These are phyloP conservation scores for Sergeia podlipaevii DNA, from an alignment of 208 protist species.

Conservation along the genomic window DNA sequence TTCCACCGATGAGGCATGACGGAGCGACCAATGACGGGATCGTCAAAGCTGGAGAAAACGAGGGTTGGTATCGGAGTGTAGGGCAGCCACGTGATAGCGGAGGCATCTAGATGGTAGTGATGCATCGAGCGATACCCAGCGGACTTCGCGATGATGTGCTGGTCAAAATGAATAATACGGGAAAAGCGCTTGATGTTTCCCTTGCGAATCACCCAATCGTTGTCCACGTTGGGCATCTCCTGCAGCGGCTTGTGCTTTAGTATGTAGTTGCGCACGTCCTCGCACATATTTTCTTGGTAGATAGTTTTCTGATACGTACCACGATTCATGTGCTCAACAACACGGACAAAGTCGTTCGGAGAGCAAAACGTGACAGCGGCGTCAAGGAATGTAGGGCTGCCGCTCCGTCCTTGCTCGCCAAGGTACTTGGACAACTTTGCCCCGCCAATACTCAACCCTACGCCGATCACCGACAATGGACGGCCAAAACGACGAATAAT, in stretches of 20 bases:
- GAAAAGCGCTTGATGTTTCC: slow-evolving; percentile 26
- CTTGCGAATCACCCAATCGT: slow-evolving; percentile 22
- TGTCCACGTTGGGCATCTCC: slow-evolving; percentile 36
- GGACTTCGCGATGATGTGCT: slow-evolving; percentile 36
- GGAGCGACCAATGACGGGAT: slow-evolving; percentile 44
- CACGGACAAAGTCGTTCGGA: slow-evolving; percentile 43
- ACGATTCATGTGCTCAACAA: slow-evolving; percentile 48
- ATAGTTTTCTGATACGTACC: slow-evolving; percentile 24
- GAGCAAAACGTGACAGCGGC: slow-evolving; percentile 36
- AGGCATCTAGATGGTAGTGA: slow-evolving; percentile 48
- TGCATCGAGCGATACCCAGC: slow-evolving; percentile 42
- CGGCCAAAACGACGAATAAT: slow-evolving; percentile 8
- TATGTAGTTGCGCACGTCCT: slow-evolving; percentile 36
- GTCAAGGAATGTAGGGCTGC: slow-evolving; percentile 21
- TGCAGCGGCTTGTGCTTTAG: slow-evolving; percentile 33
- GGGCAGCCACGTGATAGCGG: slow-evolving; percentile 34
- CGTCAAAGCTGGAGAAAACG: slow-evolving; percentile 32
- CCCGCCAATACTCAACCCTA: slow-evolving; percentile 56
- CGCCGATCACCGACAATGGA: slow-evolving; percentile 33
- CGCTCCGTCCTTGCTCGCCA: slow-evolving; percentile 47
- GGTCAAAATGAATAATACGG: slow-evolving; percentile 42
- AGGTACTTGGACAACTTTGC: slow-evolving; percentile 53
- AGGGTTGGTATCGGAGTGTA: slow-evolving; percentile 36
- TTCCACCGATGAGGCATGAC: slow-evolving; percentile 42
- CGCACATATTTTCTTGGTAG: slow-evolving; percentile 43